Base-by-base conservation (phyloP, 441 rosid genomes). In the Pelargonium cotyledonis region DNA sequence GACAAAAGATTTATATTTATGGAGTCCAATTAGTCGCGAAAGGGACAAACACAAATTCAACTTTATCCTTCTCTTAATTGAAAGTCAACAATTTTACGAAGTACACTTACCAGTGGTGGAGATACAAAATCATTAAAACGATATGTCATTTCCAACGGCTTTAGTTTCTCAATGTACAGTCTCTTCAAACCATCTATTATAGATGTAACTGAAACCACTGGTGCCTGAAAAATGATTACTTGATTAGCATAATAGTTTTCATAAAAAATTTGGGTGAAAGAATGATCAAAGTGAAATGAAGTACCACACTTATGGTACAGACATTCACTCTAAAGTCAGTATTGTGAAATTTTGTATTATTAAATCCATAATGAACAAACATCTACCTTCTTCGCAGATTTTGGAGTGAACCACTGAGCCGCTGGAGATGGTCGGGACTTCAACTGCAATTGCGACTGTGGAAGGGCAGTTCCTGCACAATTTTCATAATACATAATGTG, bases 101-200 rank as follows among this genome's bases (percentile, higher is more conserved):
- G 26, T 57, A 57, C 29, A 57, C 96, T 83, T 72, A 91, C 95
- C 92, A 87, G 72, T 63, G 81, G 71, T 8, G 94, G 94, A 76
- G 94, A 89, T 68, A 85, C 96, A 84, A 92, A 92, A 84, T 92
- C 98, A 66, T 90, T 90, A 76, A 90, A 95, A 66, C 66, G 89
- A 75, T 95, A 95, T 41, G 96, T 65, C 67, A 80, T 89, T 89
- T 95, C 98, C 43, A 92, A 81, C 31, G 99, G 98, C 79, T 90
- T 92, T 78, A 95, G 81, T 81, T 89, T 95, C 78, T 95, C 89
- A 71, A 90, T 81, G 73, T 95, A 92, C 78, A 92, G 77, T 78
- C 80, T 87, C 88, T 95, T 95, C 82, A 95, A 72, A 64, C 98
- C 99, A 77, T 95, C 99, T 65, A 88, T 75, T 70, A 91, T 89